Percentiles rank a stretch among this genome's conserved stretches.
phyloP scores from a whole-genome alignment of 345 rosid species.

The Boechera stricta region DNA sequence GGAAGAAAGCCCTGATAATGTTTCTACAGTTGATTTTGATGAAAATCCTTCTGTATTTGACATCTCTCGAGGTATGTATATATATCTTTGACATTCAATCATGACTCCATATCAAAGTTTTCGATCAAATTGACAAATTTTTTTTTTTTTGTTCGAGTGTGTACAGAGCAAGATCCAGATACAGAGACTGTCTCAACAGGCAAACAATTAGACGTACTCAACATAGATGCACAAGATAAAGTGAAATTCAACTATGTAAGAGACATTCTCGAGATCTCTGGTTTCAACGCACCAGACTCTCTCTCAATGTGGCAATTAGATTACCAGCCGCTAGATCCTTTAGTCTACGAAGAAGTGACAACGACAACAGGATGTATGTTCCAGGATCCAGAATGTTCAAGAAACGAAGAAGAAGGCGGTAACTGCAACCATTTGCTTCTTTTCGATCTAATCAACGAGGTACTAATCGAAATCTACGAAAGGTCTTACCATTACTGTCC shows the following conservation, averaged over 20 bases:
- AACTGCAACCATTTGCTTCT: slow-evolving; percentile 54
- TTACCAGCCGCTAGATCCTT: slow-evolving; percentile 70
- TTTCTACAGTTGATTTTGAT: slow-evolving; percentile 11
- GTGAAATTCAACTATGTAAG: slow-evolving; percentile 65
- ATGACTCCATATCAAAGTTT: background rate
- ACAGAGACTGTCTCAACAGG: slow-evolving; percentile 21
- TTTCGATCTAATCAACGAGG: slow-evolving; percentile 78
- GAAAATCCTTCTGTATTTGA: slow-evolving; percentile 21
- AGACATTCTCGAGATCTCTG: slow-evolving; percentile 71
- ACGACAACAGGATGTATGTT: slow-evolving; percentile 47
- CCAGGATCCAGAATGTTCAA: slow-evolving; percentile 53
- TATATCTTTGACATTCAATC: slow-evolving; percentile 9
- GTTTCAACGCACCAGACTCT: slow-evolving; percentile 57
- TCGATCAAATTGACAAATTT: background rate
- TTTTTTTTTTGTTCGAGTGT: background rate
- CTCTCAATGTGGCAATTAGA: slow-evolving; percentile 70
- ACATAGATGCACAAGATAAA: slow-evolving; percentile 55
- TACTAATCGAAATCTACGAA: slow-evolving; percentile 63
- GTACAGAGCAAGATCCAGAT: slow-evolving; percentile 6
- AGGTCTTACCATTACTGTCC: slow-evolving; percentile 66
- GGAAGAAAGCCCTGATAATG: slow-evolving; percentile 35
- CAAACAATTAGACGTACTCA: slow-evolving; percentile 38
- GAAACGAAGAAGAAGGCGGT: slow-evolving; percentile 50
- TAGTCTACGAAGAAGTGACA: slow-evolving; percentile 57
- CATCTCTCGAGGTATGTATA: slow-evolving; percentile 46